Evolutionary conservation across 2,329 filamentous ascomycete species (phyloP), one percentile per base, ranked within the genome.

Genomic region (Talaromyces sp.): DNA sequence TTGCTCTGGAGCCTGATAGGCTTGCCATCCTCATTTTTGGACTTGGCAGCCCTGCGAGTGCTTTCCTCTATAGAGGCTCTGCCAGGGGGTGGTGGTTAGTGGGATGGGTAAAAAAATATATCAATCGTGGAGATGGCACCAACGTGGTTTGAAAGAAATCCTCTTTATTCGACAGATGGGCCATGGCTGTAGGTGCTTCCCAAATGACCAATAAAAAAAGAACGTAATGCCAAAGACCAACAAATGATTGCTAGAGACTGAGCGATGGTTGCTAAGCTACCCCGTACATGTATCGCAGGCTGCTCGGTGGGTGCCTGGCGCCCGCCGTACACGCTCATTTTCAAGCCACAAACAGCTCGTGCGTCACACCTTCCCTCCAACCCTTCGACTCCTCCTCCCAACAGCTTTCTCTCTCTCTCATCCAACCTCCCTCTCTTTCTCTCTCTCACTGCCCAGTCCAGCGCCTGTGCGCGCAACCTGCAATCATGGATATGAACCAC

Each of bases 61-160:
- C 79, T 79, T 67, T 83, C 79, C 65, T 73, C 73, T 52, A 78
- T 67, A 28, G 84, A 78, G 53, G 84, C 78, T 63, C 78, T 83
- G 71, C 28, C 27, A 33, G 8, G 19, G 17, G 19, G 51, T 52
- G 25, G 44, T 17, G 47, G 11, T 19, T n/a, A 19, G 47, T 67
- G 58, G 67, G 66, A 60, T 47, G 27, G 57, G 62, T 28, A 52
- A 19, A 22, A 22, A 58, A 49, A 28, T 39, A 57, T 39, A 57
- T 44, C 52, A 53, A 30, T 51, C 15, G 19, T 13, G 17, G 49
- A 28, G 17, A 53, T 28, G 49, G 49, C 42, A 74, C 87, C 77
- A 78, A 95, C 91, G 93, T 90, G 32, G 92, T 96, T 76, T 97
- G 91, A 72, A 98, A 98, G 80, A 96, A 98, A 72, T 95, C 86